Conservation (phyloP, 2,329 filamentous ascomycete genomes). For the Lecanicillium sp. region DNA sequence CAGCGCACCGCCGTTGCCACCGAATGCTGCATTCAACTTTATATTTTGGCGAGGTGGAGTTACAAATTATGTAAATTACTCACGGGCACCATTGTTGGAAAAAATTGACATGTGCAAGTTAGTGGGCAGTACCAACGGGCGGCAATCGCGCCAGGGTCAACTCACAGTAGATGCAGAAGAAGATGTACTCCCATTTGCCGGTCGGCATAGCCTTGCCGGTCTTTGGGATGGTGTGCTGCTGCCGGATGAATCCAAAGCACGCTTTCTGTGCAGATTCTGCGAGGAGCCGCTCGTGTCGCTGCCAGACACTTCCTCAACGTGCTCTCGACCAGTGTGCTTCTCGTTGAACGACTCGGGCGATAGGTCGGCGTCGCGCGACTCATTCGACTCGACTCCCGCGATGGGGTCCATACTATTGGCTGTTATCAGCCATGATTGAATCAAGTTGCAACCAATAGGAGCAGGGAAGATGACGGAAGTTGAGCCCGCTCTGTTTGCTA, state of each 20-base stretch:
- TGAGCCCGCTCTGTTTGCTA: too few species aligned
- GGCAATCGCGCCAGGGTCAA: too few species aligned
- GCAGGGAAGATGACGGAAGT: too few species aligned
- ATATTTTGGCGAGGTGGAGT: background rate
- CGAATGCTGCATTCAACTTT: slow-evolving; percentile 15
- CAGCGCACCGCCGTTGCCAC: slow-evolving; percentile 15
- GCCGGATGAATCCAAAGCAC: slow-evolving; percentile 12
- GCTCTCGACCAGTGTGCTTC: slow-evolving; percentile 1
- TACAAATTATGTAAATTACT: background rate
- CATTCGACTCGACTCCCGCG: background rate
- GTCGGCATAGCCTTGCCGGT: slow-evolving; percentile 15
- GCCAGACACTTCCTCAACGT: background rate
- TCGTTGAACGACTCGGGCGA: too few species aligned
- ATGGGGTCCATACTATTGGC: background rate
- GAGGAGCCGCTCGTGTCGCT: background rate
- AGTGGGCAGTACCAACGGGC: background rate
- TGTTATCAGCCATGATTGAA: background rate
- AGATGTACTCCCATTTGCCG: slow-evolving; percentile 17
- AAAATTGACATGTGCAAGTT: slow-evolving; percentile 12
- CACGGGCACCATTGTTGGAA: slow-evolving; percentile 17
- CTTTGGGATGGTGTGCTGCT: slow-evolving; percentile 16
- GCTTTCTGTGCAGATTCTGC: slow-evolving; percentile 10
- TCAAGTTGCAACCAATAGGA: too few species aligned
- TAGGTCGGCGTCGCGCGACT: too few species aligned
- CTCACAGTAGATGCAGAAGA: slow-evolving; percentile 16